Evolutionary conservation across 176 grass and related monocot species (phyloP).

Genomic region (Tillandsia fasciculata): DNA sequence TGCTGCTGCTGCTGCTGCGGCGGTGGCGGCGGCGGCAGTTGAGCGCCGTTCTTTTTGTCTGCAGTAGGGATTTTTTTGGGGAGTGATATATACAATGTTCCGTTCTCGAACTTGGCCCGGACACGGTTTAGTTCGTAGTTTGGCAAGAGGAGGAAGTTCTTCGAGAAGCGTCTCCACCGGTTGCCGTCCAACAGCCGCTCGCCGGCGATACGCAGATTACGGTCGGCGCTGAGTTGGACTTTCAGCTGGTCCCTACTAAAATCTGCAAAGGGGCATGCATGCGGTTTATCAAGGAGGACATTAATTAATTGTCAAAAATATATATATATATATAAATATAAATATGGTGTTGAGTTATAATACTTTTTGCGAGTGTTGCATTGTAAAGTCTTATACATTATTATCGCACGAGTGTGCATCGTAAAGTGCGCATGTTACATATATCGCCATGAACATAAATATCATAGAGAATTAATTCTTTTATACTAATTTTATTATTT

Average conservation of each 20-base stretch:
- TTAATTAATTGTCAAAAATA: background rate
- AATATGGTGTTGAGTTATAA: too few relatives aligned
- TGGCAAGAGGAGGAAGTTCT: slow-evolving; percentile 33
- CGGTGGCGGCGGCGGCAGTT: background rate
- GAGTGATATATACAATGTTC: slow-evolving; percentile 40
- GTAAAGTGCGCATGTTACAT: too few relatives aligned
- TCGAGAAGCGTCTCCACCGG: slow-evolving; percentile 49
- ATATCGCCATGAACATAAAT: too few relatives aligned
- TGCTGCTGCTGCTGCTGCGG: background rate
- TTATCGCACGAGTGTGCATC: too few relatives aligned
- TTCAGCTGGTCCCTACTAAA: slow-evolving; percentile 55
- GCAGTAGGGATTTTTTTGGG: slow-evolving; percentile 25
- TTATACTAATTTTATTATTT: too few relatives aligned
- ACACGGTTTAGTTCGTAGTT: slow-evolving; percentile 36
- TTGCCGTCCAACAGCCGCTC: slow-evolving; percentile 21
- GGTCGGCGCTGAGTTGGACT: slow-evolving; percentile 51
- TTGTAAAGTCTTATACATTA: too few relatives aligned
- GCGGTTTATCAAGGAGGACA: background rate
- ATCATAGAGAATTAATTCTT: too few relatives aligned
- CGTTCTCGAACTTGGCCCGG: slow-evolving; percentile 71
- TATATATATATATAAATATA: too few relatives aligned
- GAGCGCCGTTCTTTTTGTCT: background rate
- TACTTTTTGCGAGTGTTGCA: too few relatives aligned
- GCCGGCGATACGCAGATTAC: slow-evolving; percentile 36
- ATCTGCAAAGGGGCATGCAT: slow-evolving; percentile 20